Conservation (phyloP, 805 yeast species). For the Starmerella floris region DNA sequence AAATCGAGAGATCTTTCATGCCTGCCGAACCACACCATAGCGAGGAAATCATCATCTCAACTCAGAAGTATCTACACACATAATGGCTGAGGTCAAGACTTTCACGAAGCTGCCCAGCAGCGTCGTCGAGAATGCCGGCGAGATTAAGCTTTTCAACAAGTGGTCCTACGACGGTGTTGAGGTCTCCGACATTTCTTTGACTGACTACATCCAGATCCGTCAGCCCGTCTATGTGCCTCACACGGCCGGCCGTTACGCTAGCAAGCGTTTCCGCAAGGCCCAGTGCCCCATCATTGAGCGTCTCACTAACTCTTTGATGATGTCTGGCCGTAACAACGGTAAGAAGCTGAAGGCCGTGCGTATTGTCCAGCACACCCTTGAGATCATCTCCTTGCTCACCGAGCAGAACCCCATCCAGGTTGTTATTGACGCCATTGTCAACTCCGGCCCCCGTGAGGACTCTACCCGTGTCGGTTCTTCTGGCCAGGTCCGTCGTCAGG, state of each 20-base stretch:
- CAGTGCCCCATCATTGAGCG: constrained; percentile 99
- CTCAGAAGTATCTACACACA: not conserved
- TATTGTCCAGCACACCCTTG: constrained; percentile 98
- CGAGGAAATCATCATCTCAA: not conserved
- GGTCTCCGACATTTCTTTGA: constrained; percentile 93
- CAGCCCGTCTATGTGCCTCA: constrained; percentile 96
- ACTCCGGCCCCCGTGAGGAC: constrained; percentile 99
- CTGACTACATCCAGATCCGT: constrained; percentile 96
- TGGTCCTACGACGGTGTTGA: constrained; percentile 98
- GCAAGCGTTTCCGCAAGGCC: constrained; percentile 99
- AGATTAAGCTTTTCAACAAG: constrained; percentile 97
- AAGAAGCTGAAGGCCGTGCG: constrained; percentile 99
- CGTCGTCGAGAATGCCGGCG: constrained; percentile 88
- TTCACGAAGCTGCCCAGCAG: constrained; percentile 97
- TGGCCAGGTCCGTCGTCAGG: constrained; percentile 99
- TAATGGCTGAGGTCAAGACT: constrained; percentile 52
- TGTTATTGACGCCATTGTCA: constrained; percentile 96
- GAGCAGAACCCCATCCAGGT: constrained; percentile 99
- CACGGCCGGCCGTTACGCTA: constrained; percentile 99
- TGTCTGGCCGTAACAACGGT: constrained; percentile 99
- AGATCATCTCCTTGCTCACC: constrained; percentile 91
- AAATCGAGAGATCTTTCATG: constrained; percentile 2
- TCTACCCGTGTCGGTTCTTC: constrained; percentile 99
- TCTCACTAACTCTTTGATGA: constrained; percentile 98
- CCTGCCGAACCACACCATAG: not conserved